Evolutionary conservation across 495 filamentous ascomycete species (phyloP).

Genomic region (Apodospora peruviana): DNA sequence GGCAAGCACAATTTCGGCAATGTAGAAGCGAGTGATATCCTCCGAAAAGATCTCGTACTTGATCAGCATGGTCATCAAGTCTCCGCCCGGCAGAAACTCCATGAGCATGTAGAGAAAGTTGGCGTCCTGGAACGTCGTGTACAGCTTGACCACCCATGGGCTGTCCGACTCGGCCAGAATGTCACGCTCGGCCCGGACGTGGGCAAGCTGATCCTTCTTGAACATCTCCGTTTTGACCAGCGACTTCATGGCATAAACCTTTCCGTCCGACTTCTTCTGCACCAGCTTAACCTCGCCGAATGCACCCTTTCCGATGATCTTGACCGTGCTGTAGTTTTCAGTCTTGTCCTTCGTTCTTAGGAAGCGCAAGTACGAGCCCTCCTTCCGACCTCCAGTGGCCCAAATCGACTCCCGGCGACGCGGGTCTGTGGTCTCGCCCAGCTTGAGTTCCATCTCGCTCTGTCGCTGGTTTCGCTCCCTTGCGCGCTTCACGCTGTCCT

Average conservation of each 20-base stretch:
- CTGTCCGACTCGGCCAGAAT: slow-evolving; percentile 97
- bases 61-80: slow-evolving; percentile 99
- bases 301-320: slow-evolving; percentile 97
- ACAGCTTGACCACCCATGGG: slow-evolving; percentile 97
- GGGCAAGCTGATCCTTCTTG: slow-evolving; percentile 98
- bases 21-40: slow-evolving; percentile 98
- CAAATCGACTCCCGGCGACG: slow-evolving; percentile 69
- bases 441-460: slow-evolving; percentile 79
- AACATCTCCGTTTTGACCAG: slow-evolving; percentile 99
- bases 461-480: slow-evolving; percentile 88
- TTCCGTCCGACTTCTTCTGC: slow-evolving; percentile 90
- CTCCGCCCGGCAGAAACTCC: slow-evolving; percentile 97
- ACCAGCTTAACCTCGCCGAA: slow-evolving; percentile 98
- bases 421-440: slow-evolving; percentile 66
- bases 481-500: slow-evolving; percentile 88
- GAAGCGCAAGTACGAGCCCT: slow-evolving; percentile 90
- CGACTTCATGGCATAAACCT: slow-evolving; percentile 97
- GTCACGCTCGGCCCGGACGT: slow-evolving; percentile 95
- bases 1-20: slow-evolving; percentile 94
- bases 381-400: slow-evolving; percentile 70
- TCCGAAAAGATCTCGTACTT: slow-evolving; percentile 99
- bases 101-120: slow-evolving; percentile 98
- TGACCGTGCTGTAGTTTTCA: slow-evolving; percentile 89
- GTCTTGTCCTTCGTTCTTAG: slow-evolving; percentile 86
- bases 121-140: slow-evolving; percentile 92